Evolutionary conservation across 1,284 basidiomycete species (phyloP).

Genomic region (Paramarasmius palmivorus): DNA sequence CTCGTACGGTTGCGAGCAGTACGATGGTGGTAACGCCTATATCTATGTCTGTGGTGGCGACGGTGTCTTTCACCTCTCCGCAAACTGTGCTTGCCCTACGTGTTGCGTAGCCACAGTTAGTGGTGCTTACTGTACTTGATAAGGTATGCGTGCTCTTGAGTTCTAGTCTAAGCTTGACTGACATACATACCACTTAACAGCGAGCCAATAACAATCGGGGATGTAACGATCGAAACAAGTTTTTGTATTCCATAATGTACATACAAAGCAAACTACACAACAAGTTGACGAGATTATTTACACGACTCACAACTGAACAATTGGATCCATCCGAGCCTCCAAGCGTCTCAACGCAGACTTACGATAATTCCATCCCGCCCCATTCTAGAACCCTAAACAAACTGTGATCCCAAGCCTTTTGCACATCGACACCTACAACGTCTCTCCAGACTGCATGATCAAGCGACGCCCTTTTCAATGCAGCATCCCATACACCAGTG

Average conservation of each 20-base stretch:
- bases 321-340: too few relatives aligned
- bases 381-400: slow-evolving; percentile 33
- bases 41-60: not conserved
- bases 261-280: slow-evolving; percentile 9
- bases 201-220: too few relatives aligned
- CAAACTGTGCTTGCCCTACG: not conserved
- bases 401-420: slow-evolving; percentile 14
- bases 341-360: too few relatives aligned
- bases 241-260: too few relatives aligned
- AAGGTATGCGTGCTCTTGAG: too few relatives aligned
- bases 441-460: slow-evolving; percentile 21
- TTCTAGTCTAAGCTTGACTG: too few relatives aligned
- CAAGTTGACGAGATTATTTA: not conserved
- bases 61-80: not conserved
- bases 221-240: too few relatives aligned
- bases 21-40: not conserved
- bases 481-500: not conserved
- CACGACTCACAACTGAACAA: too few relatives aligned
- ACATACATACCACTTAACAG: too few relatives aligned
- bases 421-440: slow-evolving; percentile 24
- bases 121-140: not conserved
- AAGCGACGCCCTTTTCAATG: not conserved
- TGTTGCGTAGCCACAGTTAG: not conserved
- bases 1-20: not conserved
- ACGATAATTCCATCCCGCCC: slow-evolving; percentile 30